Evolutionary conservation across 2,329 filamentous ascomycete species (phyloP), one percentile per base, ranked within the genome.

Genomic region (Penicillium hordei): DNA sequence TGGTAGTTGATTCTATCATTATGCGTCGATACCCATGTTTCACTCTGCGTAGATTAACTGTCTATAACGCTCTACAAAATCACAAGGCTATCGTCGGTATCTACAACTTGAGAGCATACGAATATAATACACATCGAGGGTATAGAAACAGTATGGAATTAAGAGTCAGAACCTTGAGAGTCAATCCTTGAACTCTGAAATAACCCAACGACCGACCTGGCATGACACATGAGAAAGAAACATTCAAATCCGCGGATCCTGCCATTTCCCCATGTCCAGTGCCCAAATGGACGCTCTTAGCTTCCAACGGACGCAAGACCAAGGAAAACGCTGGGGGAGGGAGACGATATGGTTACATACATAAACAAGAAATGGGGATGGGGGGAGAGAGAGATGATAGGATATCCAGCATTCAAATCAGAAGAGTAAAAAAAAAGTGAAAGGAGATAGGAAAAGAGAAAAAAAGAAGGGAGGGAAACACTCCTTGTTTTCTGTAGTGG

Each of bases 341-440:
- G 54, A 63, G 63, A 67, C 60, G 65, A 63, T 70, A 70, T 66
- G 65, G 63, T 66, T 72, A 70, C 68, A 72, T 67, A 73, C 67
- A 72, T 62, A 58, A 61, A 62, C 53, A 62, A 64, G 57, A 69
- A 63, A 12, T 25, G 57, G 21, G n/a, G n/a, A n/a, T n/a, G 61
- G 58, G 57, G 54, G 61, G 58, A 52, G 54, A 71, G 50, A 67
- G 67, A 68, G 68, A 72, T 71, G 69, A 71, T 63, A 72, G 69
- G 71, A 74, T 74, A 75, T 73, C 73, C 72, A 71, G 69, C 67
- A 67, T 71, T 67, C 64, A 70, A 69, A 70, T 67, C 59, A 66
- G 45, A 61, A 48, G 39, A 51, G 38, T 40, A 64, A 63, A 61
- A 62, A 70, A 65, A 64, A 64, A 57, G 61, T 49, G 65, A 66